These are phyloP conservation scores for Rhodotorula diobovata DNA, from an alignment of 768 basidiomycete genomes.

Conservation along the genomic window DNA sequence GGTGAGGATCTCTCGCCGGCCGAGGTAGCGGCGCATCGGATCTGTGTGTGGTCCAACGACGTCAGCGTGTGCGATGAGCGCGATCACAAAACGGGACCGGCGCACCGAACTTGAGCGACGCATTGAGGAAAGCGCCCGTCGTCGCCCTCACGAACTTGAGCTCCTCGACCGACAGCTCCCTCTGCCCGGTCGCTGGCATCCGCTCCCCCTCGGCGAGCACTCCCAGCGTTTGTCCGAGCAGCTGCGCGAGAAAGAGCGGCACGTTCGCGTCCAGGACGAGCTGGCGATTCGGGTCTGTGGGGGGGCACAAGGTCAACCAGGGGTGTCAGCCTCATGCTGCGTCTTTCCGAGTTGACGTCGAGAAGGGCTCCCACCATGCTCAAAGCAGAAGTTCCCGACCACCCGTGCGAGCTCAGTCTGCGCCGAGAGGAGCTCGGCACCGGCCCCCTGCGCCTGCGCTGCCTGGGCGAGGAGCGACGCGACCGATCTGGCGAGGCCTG, in stretches of 20 bases:
- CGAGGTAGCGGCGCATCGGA: slow-evolving; percentile 25
- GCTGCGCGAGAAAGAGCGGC: neutral
- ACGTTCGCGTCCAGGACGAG: slow-evolving; percentile 12
- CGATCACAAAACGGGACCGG: neutral
- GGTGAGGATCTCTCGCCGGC: neutral
- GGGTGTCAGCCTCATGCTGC: too few relatives aligned
- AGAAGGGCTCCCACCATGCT: slow-evolving; percentile 20
- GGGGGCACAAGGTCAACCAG: neutral
- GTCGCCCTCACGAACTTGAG: slow-evolving; percentile 22
- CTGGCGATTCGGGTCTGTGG: slow-evolving; percentile 34
- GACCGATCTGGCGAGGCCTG: neutral
- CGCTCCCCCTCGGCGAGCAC: neutral
- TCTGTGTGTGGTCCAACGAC: neutral
- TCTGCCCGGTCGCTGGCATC: neutral
- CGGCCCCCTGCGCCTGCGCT: neutral
- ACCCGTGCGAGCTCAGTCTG: slow-evolving; percentile 28
- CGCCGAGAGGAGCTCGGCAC: neutral
- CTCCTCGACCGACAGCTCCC: neutral
- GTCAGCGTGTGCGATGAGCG: too few relatives aligned
- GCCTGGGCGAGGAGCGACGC: neutral
- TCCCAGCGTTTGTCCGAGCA: neutral
- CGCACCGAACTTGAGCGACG: slow-evolving; percentile 36
- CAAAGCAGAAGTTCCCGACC: slow-evolving; percentile 36
- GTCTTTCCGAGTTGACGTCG: too few relatives aligned
- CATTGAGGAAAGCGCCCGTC: slow-evolving; percentile 31